Evolutionary conservation across 495 filamentous ascomycete species (phyloP).

Genomic region (Hypoxylon intermedium): DNA sequence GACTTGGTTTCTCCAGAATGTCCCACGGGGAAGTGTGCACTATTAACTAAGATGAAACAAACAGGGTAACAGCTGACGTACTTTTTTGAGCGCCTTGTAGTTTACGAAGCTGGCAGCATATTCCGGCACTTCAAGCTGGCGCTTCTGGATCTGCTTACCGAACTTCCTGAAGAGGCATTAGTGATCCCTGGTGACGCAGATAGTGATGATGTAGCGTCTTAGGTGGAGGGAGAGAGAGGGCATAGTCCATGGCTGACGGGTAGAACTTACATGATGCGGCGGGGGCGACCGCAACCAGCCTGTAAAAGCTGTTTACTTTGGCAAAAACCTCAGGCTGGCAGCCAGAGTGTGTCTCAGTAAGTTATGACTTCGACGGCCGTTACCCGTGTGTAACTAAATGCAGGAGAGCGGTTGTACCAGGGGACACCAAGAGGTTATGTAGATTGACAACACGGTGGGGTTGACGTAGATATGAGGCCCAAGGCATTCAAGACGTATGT

Average conservation of each 20-base stretch:
- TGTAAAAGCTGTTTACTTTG: conserved; percentile 30
- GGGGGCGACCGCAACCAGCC: conserved; percentile 35
- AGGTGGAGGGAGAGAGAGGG: not conserved
- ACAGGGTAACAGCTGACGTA: conserved; percentile 45
- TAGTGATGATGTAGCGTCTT: not conserved
- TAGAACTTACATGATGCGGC: conserved; percentile 45
- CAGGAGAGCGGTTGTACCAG: conserved; percentile 30
- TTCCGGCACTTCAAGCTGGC: conserved; percentile 97
- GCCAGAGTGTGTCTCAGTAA: conserved; percentile 18
- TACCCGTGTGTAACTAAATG: conserved; percentile 33
- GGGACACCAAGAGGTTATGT: conserved; percentile 1
- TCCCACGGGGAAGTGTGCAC: conserved; percentile 3
- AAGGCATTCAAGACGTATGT: conserved; percentile 21
- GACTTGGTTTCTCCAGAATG: conserved; percentile 4
- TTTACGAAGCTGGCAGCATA: conserved; percentile 99
- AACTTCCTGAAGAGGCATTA: conserved; percentile 78
- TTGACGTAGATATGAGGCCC: conserved; percentile 19
- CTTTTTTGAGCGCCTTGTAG: conserved; percentile 99
- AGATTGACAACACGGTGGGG: conserved; percentile 28
- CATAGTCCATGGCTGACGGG: not conserved
- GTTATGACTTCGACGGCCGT: conserved; percentile 19
- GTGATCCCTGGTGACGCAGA: conserved; percentile 7
- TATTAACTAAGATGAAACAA: conserved; percentile 12
- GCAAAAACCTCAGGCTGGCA: conserved; percentile 17
- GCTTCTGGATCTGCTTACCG: conserved; percentile 98